Evolutionary conservation across 176 grass and related monocot genomes (phyloP).

Genomic region (Stipa capillata): DNA sequence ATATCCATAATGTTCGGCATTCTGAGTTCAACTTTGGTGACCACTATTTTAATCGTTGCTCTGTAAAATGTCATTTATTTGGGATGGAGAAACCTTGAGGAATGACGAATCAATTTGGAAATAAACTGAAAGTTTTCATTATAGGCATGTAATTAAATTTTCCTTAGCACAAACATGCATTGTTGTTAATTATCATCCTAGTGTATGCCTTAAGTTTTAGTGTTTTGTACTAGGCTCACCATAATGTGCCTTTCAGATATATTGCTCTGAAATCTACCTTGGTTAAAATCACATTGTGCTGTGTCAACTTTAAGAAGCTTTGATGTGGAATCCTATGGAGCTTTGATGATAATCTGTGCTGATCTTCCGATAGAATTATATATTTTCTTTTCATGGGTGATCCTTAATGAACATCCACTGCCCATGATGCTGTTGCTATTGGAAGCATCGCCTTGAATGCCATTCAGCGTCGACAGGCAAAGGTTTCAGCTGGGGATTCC

Average conservation of each 20-base stretch:
- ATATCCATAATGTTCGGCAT: not conserved
- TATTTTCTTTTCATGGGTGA: not conserved
- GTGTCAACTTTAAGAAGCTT: not conserved
- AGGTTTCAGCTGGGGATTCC: conserved; percentile 89
- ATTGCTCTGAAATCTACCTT: not conserved
- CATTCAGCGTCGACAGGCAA: conserved; percentile 80
- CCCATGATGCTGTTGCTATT: conserved; percentile 56
- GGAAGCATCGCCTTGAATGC: conserved; percentile 84
- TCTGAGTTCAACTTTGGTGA: not conserved
- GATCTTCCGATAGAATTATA: not conserved
- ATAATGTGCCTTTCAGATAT: not conserved
- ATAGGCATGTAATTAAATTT: not conserved
- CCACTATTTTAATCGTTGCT: not conserved
- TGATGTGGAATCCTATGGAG: not conserved
- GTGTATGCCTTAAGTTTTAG: not conserved
- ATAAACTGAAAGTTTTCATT: not conserved
- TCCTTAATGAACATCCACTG: conserved; percentile 67
- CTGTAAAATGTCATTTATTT: not conserved
- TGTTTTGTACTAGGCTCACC: not conserved
- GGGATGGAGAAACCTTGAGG: not conserved
- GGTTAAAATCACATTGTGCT: not conserved
- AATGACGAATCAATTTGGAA: not conserved
- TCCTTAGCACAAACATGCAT: not conserved
- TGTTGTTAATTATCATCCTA: not conserved
- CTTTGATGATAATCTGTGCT: not conserved